phyloP scores from a whole-genome alignment of 1,284 basidiomycete genomes.

The Mycena citricolor region DNA sequence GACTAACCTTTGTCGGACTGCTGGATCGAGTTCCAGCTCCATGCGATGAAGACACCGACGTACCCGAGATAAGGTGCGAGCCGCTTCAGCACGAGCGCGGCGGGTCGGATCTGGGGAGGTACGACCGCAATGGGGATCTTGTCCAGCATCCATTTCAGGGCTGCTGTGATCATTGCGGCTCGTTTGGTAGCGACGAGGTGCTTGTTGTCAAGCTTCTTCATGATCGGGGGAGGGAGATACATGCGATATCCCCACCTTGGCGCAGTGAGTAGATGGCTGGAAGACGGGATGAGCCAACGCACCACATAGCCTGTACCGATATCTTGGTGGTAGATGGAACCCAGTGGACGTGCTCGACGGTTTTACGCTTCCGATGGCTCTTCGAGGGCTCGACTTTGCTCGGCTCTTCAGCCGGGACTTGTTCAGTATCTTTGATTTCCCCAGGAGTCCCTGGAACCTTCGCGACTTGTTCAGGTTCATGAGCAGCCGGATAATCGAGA shows the following conservation, averaged over 20 bases:
- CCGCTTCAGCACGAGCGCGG: constrained; percentile 54
- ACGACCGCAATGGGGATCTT: constrained; percentile 60
- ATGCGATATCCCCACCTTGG: constrained; percentile 76
- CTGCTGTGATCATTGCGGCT: constrained; percentile 69
- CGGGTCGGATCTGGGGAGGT: constrained; percentile 57
- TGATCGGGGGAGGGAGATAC: constrained; percentile 70
- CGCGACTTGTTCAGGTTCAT: too few species aligned
- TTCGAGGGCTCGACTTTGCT: constrained; percentile 25
- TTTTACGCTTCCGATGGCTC: constrained; percentile 19
- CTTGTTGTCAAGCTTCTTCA: constrained; percentile 60
- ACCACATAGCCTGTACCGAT: constrained; percentile 70
- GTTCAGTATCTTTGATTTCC: too few species aligned
- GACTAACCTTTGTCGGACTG: constrained; percentile 65
- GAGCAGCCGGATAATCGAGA: constrained; percentile 40
- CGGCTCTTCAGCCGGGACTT: constrained; percentile 10
- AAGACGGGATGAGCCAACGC: not conserved
- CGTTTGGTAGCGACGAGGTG: constrained; percentile 68
- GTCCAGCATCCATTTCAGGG: constrained; percentile 68
- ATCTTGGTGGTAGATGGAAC: constrained; percentile 68
- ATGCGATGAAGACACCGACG: constrained; percentile 74
- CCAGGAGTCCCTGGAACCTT: too few species aligned
- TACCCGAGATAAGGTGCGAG: constrained; percentile 73
- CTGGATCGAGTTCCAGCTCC: constrained; percentile 75
- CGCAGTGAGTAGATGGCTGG: not conserved
- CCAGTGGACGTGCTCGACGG: constrained; percentile 50